Conservation (phyloP, 768 basidiomycete species). For the Punctularia strigosozonata region DNA sequence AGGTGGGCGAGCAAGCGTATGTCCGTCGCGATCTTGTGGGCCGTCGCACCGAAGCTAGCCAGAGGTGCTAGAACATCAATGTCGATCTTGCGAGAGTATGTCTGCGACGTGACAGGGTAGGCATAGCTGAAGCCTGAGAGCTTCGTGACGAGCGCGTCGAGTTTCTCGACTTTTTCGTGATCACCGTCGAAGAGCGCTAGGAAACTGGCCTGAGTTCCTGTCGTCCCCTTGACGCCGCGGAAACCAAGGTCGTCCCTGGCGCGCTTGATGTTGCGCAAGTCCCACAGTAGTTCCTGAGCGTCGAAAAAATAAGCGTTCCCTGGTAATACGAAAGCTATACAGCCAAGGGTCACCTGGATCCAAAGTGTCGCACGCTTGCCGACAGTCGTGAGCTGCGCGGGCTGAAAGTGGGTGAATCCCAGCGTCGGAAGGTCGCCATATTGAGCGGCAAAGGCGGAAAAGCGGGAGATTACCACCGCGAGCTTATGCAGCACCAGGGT, state of each 20-base stretch:
- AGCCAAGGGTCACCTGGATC: conserved; percentile 69
- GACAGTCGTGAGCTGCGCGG: conserved; percentile 95
- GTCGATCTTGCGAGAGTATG: conserved; percentile 97
- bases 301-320: not conserved
- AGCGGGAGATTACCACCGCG: conserved; percentile 80
- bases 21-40: conserved; percentile 97
- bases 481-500: conserved; percentile 79
- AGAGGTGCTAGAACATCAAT: conserved; percentile 84
- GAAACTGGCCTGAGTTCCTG: conserved; percentile 96
- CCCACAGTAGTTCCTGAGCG: conserved; percentile 83
- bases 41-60: conserved; percentile 85
- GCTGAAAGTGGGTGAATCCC: conserved; percentile 98
- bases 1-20: conserved; percentile 88
- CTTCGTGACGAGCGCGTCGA: conserved; percentile 82
- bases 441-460: conserved; percentile 73
- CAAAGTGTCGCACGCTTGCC: conserved; percentile 95
- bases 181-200: conserved; percentile 89
- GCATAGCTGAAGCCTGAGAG: conserved; percentile 89
- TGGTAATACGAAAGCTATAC: not conserved
- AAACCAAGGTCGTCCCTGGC: conserved; percentile 90
- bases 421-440: conserved; percentile 86
- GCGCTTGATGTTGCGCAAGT: conserved; percentile 84
- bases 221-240: conserved; percentile 98
- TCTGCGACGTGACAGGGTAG: conserved; percentile 97
- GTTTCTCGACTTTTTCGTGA: conserved; percentile 86